Base-by-base conservation (phyloP, 2,329 filamentous ascomycete genomes). In the Aspergillus sp. region DNA sequence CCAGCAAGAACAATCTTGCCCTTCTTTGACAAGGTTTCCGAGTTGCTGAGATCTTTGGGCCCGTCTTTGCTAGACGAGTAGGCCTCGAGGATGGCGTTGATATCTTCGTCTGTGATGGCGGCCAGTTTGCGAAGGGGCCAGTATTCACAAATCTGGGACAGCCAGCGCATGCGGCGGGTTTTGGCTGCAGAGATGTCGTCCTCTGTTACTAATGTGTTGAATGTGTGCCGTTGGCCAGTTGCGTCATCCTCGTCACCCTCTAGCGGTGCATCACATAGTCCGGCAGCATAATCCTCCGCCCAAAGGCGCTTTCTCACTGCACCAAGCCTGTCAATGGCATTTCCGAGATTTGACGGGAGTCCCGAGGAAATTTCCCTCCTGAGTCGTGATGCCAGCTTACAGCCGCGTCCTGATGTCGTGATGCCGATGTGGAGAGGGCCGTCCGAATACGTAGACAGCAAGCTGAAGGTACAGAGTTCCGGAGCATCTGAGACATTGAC, bases 71-170 rank as follows among this genome's bases (percentile, higher is more conserved):
- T 70, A 19, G 74, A 68, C 8, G 73, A 77, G 58, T 96, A 96
- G 2, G 90, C 87, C 63, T 84, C 80, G n/a, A 99, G 82, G 0
- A 98, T 86, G 11, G 79, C 75, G 15, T 91, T 86, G 6, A 97
- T 87, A 67, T 98, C 93, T 8, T 84, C 83, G 69, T 96, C 91
- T 3, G 85, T 89, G 64, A 98, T 89, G 42, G 84, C 83, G 7
- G 92, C 92, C 1, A 99, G 84, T 17, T 90, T 86, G 64, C 88
- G 88, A 25, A 99, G 82, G 1, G 95, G 93, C 95, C 95, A 99
- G 78, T 99, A 99, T 80, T 99, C 95, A 82, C 95, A 99, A 55
- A 99, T 92, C 74, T 99, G 95, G 19, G 90, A 87, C 1, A 99
- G 82, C 95, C 95, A 99, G 60, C 95, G 86, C 82, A 96, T 93